Percentiles rank a stretch among this genome's conserved stretches.
phyloP scores from a whole-genome alignment of 2,329 filamentous ascomycete species.

The Grosmannia penicillata region DNA sequence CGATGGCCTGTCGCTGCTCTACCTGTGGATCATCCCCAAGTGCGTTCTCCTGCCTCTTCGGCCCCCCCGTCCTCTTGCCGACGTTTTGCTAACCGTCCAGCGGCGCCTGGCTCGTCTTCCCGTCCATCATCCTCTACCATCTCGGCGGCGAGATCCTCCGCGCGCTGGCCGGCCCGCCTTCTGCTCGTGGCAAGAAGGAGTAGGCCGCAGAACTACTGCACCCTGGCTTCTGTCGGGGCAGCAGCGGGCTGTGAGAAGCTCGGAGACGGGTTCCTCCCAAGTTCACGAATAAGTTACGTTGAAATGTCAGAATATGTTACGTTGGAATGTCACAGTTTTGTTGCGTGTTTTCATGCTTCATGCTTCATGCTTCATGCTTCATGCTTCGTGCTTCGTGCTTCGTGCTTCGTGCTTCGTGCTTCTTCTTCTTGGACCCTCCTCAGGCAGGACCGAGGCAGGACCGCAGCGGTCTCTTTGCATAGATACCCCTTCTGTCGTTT shows the following conservation, averaged over 20 bases:
- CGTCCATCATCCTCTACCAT: constrained; percentile 34
- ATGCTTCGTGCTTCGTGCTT: no score
- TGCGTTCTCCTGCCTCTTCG: constrained; percentile 13
- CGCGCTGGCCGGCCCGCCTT: constrained; percentile 20
- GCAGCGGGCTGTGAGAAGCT: no score
- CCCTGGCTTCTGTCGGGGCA: no score
- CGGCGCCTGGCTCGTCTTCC: constrained; percentile 38
- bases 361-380: no score
- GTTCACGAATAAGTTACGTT: no score
- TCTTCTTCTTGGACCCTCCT: constrained; percentile 2
- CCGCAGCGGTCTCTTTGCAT: constrained; percentile 8
- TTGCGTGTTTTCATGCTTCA: no score
- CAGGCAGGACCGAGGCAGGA: constrained; percentile 5
- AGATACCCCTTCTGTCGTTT: constrained; percentile 8
- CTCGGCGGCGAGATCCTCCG: constrained; percentile 34
- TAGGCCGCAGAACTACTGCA: no score
- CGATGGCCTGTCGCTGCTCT: constrained; percentile 23
- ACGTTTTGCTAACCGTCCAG: constrained; percentile 17
- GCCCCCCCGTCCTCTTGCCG: not conserved
- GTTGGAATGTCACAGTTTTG: no score
- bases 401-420: not conserved
- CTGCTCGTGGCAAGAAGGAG: constrained; percentile 19
- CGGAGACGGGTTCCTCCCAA: no score
- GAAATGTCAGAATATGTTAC: no score
- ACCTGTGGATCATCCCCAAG: constrained; percentile 46